Base-by-base conservation (phyloP, 177 flowering plant species). In the Vitis hybrid region DNA sequence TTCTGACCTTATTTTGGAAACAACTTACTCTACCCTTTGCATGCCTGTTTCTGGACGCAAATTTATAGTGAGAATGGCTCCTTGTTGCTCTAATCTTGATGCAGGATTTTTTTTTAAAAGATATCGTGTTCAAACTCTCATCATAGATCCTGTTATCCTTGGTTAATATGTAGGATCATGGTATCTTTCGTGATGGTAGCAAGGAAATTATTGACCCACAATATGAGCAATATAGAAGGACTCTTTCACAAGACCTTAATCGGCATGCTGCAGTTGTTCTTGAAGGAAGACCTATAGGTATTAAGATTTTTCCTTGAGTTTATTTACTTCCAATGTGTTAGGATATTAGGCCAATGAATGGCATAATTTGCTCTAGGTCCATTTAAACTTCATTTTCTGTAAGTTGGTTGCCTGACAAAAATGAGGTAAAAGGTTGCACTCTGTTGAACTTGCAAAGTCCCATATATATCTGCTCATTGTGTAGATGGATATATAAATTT, bases 211-310 rank as follows among this genome's bases (percentile, higher is more conserved):
- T 68, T 71, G 97, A 92, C 57, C 60, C 83, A 63, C 91, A 82
- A 68, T 73, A 84, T 77, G 92, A 86, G 54, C 80, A 76, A n/a
- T 87, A 85, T 64, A 84, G 58, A 73, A 85, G 98, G 73, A 86
- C 89, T 63, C 82, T 96, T 52, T 76, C 82, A 18, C 97, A 89
- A 80, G 93, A 94, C 56, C 86, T 96, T 69, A 96, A 94, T 66
- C 88, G 98, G 58, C 99, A 96, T 82, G 93, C 94, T 64, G 93
- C 97, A 63, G 97, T 94, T 80, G 97, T 96, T 78, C 97, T 96
- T 82, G 96, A 90, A 84, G 97, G 98, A 73, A 87, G 90, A 80
- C 39, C 85, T 74, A 67, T 87, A 69, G 98, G 97, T 90, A 34
- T 4, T 34, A 68, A 71, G 74, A 12, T 3, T 61, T 11, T 62